These are phyloP conservation scores for Dictyostelium capitatum DNA, from an alignment of 78 protist species.

Conservation along the genomic window DNA sequence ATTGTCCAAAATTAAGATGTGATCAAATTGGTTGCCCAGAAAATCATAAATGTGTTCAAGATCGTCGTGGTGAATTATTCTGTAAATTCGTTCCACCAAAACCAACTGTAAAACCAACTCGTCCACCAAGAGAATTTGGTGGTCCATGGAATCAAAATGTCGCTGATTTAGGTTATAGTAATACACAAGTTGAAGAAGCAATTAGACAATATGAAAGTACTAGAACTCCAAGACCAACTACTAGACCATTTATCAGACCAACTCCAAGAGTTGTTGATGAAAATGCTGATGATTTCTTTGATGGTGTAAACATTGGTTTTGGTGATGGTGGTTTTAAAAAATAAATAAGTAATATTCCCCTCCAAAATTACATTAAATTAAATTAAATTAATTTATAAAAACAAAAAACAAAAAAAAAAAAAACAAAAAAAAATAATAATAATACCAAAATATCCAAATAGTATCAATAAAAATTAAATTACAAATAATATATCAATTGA, in stretches of 20 bases:
- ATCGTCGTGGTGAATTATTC: background rate
- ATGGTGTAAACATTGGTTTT: constrained; percentile 10
- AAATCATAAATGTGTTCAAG: background rate
- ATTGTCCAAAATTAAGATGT: constrained; percentile 7
- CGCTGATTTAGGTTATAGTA: background rate
- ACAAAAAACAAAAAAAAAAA: background rate
- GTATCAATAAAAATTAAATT: too few relatives aligned
- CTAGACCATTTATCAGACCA: background rate
- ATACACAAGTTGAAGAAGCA: background rate
- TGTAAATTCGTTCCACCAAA: background rate
- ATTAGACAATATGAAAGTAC: background rate
- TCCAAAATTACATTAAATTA: background rate
- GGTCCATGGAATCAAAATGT: background rate
- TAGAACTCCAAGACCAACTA: too few relatives aligned
- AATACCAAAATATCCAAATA: too few relatives aligned
- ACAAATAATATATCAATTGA: too few relatives aligned
- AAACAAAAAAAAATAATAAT: background rate
- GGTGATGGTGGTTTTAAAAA: constrained; percentile 4
- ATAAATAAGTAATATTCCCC: too few relatives aligned
- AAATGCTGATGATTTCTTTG: background rate
- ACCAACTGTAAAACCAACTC: background rate
- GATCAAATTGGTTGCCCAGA: constrained; percentile 4
- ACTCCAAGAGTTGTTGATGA: background rate
- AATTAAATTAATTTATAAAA: background rate
- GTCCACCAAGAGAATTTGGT: too few relatives aligned